phyloP scores from a whole-genome alignment of 257 asterid genomes.

The Solanum boliviense region DNA sequence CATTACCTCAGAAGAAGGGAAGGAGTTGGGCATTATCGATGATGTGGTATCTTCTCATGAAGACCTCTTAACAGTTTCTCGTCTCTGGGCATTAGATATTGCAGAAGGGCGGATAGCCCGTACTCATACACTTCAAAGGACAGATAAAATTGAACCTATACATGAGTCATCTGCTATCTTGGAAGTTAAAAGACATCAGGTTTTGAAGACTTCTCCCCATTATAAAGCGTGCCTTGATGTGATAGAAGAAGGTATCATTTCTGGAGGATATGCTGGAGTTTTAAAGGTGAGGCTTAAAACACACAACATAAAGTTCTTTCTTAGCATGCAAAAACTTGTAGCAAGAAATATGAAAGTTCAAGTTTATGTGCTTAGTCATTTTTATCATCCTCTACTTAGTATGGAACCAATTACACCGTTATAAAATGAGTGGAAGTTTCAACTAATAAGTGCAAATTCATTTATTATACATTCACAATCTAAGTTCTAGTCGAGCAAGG shows the following conservation, averaged over 20 bases:
- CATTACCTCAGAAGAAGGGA: constrained; percentile 39
- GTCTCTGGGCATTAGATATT: constrained; percentile 44
- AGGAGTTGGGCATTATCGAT: constrained; percentile 28
- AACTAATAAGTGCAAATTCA: background rate
- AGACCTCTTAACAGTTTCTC: constrained; percentile 32
- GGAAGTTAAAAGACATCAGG: constrained; percentile 17
- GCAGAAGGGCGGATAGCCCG: constrained; percentile 23
- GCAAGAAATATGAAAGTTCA: background rate
- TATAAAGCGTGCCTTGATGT: constrained; percentile 41
- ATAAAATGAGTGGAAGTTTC: background rate
- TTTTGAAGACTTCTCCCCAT: constrained; percentile 23
- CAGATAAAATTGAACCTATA: constrained; percentile 33
- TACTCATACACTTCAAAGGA: constrained; percentile 32
- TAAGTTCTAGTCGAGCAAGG: background rate
- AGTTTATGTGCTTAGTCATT: background rate
- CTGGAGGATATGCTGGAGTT: constrained; percentile 31
- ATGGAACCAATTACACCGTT: background rate
- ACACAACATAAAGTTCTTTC: background rate
- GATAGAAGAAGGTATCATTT: constrained; percentile 41
- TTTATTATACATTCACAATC: background rate
- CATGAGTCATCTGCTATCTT: constrained; percentile 38
- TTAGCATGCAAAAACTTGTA: background rate
- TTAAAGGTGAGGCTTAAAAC: constrained; percentile 25
- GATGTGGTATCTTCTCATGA: constrained; percentile 25
- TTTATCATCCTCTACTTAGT: background rate